Evolutionary conservation across 1,284 basidiomycete genomes (phyloP).

Genomic region (Inonotus obliquus): DNA sequence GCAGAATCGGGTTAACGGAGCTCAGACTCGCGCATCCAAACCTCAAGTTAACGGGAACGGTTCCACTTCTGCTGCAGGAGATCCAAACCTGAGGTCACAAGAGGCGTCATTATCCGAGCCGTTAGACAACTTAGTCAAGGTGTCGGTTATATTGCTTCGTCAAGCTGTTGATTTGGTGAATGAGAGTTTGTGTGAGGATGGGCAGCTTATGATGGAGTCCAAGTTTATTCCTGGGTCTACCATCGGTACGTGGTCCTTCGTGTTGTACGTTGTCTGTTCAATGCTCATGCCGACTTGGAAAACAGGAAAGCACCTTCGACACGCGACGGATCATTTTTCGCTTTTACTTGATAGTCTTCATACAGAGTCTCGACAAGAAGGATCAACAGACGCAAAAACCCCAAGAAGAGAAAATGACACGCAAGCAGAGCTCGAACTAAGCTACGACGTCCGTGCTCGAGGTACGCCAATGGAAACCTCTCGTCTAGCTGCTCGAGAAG

Average conservation of each 20-base stretch:
- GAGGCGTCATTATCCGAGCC: conserved; percentile 12
- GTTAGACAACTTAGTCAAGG: conserved; percentile 51
- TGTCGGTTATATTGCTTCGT: conserved; percentile 57
- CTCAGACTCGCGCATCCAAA: too few relatives aligned
- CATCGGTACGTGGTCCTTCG: conserved; percentile 48
- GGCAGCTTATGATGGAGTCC: conserved; percentile 62
- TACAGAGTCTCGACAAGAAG: not conserved
- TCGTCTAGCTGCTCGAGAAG: conserved; percentile 50
- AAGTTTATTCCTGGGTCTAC: conserved; percentile 75
- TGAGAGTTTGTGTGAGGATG: conserved; percentile 56
- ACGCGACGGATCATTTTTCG: conserved; percentile 75
- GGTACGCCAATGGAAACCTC: conserved; percentile 80
- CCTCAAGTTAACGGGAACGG: too few relatives aligned
- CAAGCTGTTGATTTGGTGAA: conserved; percentile 71
- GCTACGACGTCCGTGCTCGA: conserved; percentile 69
- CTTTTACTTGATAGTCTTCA: conserved; percentile 53
- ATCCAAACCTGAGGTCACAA: not conserved
- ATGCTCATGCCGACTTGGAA: conserved; percentile 1
- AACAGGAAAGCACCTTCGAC: conserved; percentile 75
- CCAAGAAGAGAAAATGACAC: not conserved
- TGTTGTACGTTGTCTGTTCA: conserved; percentile 2
- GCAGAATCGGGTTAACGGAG: not conserved
- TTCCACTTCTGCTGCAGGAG: too few relatives aligned
- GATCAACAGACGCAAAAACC: not conserved
- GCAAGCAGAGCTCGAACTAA: conserved; percentile 36